Percentiles rank a stretch among this genome's conserved stretches.
These are phyloP conservation scores for Sideroxylon spinosum DNA, from an alignment of 179 eudicot genomes.

Conservation along the genomic window DNA sequence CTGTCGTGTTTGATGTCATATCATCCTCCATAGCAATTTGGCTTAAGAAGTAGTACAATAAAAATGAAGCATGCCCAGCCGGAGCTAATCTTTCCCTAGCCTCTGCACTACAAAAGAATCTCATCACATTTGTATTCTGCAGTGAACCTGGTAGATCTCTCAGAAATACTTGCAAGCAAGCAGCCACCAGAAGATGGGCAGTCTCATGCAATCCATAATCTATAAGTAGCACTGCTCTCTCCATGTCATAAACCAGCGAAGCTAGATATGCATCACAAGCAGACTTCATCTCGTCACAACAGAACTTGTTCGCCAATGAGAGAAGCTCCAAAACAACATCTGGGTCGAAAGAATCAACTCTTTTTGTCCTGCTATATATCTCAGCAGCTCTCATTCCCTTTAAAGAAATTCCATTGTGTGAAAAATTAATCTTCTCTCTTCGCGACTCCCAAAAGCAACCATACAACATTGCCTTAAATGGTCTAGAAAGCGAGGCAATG, in stretches of 20 bases:
- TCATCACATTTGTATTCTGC: conserved; percentile 48
- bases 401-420: conserved; percentile 54
- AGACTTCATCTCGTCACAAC: conserved; percentile 73
- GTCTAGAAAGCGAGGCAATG: conserved; percentile 60
- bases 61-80: conserved; percentile 64
- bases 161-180: conserved; percentile 76
- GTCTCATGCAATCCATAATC: conserved; percentile 77
- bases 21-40: conserved; percentile 73
- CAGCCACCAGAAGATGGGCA: conserved; percentile 65
- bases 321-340: conserved; percentile 64
- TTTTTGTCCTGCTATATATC: conserved; percentile 58
- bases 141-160: conserved; percentile 68
- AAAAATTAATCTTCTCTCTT: conserved; percentile 57
- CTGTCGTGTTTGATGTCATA: conserved; percentile 68
- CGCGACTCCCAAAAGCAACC: conserved; percentile 61
- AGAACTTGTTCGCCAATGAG: conserved; percentile 60
- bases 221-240: conserved; percentile 54
- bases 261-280: conserved; percentile 71
- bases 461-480: conserved; percentile 59
- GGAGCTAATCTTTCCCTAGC: conserved; percentile 49
- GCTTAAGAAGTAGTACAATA: conserved; percentile 61
- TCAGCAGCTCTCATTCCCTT: conserved; percentile 68
- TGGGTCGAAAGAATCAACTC: conserved; percentile 45
- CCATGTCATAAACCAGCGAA: conserved; percentile 48
- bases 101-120: conserved; percentile 56